A percentile compares a stretch with the other conserved stretches of the same genome.
Conservation (phyloP, 495 filamentous ascomycete species). For the Penicillium flavigenum region DNA sequence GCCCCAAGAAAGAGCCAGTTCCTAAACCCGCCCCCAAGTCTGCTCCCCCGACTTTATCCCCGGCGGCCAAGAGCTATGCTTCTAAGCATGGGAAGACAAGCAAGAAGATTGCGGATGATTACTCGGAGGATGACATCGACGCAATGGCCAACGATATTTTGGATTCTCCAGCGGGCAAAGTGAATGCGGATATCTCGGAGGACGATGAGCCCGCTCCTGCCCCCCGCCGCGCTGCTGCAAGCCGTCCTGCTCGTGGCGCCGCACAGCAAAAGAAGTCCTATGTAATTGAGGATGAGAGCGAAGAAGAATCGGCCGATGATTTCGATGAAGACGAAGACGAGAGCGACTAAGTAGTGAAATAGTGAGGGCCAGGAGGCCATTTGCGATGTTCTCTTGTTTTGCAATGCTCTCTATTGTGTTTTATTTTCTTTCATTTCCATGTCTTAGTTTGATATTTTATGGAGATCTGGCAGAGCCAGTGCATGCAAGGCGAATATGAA, state of each 20-base stretch:
- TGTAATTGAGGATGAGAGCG: conserved; percentile 54
- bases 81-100: conserved; percentile 64
- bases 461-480: conserved; percentile 24
- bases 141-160: conserved; percentile 58
- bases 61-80: conserved; percentile 80
- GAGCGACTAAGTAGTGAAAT: conserved; percentile 31
- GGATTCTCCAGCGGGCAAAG: conserved; percentile 46
- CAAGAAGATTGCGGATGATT: conserved; percentile 39
- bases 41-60: conserved; percentile 59
- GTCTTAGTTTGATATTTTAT: conserved; percentile 16
- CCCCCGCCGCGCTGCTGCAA: conserved; percentile 38
- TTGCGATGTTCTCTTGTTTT: conserved; percentile 13
- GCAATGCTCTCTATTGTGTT: conserved; percentile 9
- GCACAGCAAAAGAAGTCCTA: conserved; percentile 54
- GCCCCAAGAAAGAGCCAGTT: conserved; percentile 51
- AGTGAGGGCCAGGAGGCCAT: background rate
- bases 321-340: conserved; percentile 37
- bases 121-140: conserved; percentile 51
- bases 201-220: conserved; percentile 39
- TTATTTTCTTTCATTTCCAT: conserved; percentile 12
- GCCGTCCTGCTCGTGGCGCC: conserved; percentile 53
- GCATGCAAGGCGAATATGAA: conserved; percentile 11
- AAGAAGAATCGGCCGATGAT: conserved; percentile 42
- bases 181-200: conserved; percentile 30
- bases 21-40: conserved; percentile 35